phyloP scores from a whole-genome alignment of 2,329 filamentous ascomycete genomes.

The Akanthomyces dipterigenus region DNA sequence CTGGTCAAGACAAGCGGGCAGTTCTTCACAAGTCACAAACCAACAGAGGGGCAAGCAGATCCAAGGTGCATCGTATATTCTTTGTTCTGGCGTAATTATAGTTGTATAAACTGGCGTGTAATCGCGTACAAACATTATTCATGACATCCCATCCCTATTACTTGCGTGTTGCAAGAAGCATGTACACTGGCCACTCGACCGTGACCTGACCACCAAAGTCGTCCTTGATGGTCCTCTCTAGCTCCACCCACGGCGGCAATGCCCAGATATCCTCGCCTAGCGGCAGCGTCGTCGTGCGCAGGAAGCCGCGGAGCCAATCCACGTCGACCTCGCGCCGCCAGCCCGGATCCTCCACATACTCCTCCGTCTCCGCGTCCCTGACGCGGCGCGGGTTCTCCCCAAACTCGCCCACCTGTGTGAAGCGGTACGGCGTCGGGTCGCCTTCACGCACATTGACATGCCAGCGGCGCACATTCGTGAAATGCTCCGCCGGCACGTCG shows the following conservation, averaged over 20 bases:
- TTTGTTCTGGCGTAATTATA: too few relatives aligned
- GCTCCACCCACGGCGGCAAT: neutral
- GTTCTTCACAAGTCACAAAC: too few relatives aligned
- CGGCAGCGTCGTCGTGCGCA: conserved; percentile 9
- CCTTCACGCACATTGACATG: neutral
- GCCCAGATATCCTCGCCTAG: neutral
- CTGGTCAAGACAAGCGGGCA: too few relatives aligned
- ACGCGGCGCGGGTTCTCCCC: neutral
- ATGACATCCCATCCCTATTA: neutral
- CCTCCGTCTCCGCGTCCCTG: neutral
- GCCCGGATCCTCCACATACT: neutral
- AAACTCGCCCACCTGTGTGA: conserved; percentile 1
- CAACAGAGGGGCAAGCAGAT: too few relatives aligned
- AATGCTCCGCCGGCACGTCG: conserved; percentile 6
- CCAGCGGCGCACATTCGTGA: neutral
- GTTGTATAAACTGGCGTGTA: too few relatives aligned
- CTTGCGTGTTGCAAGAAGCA: conserved; percentile 6
- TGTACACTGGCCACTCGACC: conserved; percentile 9
- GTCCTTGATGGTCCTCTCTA: neutral
- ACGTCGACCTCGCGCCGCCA: conserved; percentile 5
- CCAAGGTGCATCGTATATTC: too few relatives aligned
- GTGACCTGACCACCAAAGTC: conserved; percentile 9
- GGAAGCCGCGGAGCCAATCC: neutral
- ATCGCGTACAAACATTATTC: neutral
- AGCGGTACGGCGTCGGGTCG: conserved; percentile 2